Percentiles rank a stretch among this genome's conserved stretches.
These are phyloP conservation scores for Trametes cinnabarina DNA, from an alignment of 768 basidiomycete species.

Conservation along the genomic window DNA sequence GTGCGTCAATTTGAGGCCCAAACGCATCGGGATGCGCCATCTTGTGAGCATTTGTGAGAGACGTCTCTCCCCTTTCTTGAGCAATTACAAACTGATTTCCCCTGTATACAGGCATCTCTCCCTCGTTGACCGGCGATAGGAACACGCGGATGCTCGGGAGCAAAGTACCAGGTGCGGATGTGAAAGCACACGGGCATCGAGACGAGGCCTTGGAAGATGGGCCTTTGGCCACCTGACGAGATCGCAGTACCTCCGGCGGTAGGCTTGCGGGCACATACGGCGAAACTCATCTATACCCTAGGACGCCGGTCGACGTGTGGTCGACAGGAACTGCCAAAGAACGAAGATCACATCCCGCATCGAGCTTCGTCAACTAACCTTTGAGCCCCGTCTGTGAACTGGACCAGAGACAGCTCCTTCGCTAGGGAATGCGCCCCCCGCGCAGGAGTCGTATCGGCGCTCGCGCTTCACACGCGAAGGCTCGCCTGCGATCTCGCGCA, in stretches of 20 bases:
- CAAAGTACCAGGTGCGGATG: background rate
- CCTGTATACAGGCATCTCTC: background rate
- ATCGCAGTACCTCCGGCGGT: slow-evolving; percentile 7
- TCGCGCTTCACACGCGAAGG: slow-evolving; percentile 4
- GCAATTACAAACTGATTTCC: background rate
- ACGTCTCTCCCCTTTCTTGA: no score
- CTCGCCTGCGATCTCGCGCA: slow-evolving; percentile 8
- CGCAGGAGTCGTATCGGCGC: background rate
- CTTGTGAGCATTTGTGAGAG: no score
- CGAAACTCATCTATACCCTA: background rate
- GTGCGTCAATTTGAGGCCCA: background rate
- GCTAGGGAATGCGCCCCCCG: background rate
- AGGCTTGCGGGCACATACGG: background rate
- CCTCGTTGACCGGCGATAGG: slow-evolving; percentile 7
- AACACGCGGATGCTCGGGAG: background rate
- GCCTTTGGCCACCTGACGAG: background rate
- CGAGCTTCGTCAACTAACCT: background rate
- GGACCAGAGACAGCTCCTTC: background rate
- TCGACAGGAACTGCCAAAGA: slow-evolving; percentile 19
- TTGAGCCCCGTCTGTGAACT: background rate
- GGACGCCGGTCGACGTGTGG: slow-evolving; percentile 16
- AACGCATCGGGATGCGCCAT: no score
- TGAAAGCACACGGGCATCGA: no score
- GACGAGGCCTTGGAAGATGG: background rate
- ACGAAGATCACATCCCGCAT: slow-evolving; percentile 11